These are phyloP conservation scores for Amanita phalloides DNA, from an alignment of 768 basidiomycete species.

Conservation along the genomic window DNA sequence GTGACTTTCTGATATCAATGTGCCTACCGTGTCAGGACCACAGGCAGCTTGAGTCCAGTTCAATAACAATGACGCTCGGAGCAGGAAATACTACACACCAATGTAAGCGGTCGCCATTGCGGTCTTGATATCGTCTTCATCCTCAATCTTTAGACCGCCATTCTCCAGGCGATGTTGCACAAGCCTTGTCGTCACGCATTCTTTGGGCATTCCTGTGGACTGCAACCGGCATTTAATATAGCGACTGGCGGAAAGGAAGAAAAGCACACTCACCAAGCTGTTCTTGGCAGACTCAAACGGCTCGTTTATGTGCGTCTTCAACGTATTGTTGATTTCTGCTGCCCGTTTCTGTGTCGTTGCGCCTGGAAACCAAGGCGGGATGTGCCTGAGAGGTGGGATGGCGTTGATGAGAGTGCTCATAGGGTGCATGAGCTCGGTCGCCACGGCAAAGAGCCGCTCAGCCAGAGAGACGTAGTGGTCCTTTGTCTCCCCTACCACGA, in stretches of 20 bases:
- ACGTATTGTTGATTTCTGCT: not conserved
- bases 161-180: not conserved
- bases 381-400: not conserved
- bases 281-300: not conserved
- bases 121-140: not conserved
- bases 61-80: too few species aligned
- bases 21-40: too few species aligned
- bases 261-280: not conserved
- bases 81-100: not conserved
- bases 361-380: conserved; percentile 1
- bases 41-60: too few species aligned
- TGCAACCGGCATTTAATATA: not conserved
- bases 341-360: not conserved
- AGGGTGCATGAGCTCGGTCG: not conserved
- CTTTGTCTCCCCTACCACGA: not conserved
- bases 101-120: not conserved
- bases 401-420: not conserved
- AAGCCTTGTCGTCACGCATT: not conserved
- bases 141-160: not conserved
- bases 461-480: not conserved
- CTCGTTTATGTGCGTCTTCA: not conserved
- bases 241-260: too few species aligned
- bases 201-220: not conserved
- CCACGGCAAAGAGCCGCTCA: not conserved
- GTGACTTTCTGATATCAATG: too few species aligned